Base-by-base conservation (phyloP, 306 rosid species). In the Pterocarpus macrocarpus region DNA sequence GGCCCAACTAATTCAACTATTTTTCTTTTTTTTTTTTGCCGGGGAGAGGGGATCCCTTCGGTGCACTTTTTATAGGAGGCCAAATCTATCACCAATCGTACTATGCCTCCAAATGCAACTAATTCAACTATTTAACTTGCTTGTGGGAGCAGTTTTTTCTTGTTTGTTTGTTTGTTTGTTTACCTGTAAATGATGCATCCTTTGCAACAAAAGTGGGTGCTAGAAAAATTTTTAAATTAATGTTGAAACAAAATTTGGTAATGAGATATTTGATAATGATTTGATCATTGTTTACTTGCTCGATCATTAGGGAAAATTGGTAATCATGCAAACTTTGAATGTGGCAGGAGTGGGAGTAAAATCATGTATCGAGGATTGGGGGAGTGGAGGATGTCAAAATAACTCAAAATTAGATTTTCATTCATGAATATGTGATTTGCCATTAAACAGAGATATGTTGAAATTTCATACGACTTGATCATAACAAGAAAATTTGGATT, bases 1-100 rank as follows among this genome's bases (percentile, higher is more conserved):
- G 69, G 57, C 44, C 53, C 67, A 63, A 80, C 83, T 36, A 35
- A 39, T 61, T 44, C 79, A 71, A 80, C 78, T 71, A 71, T 57
- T 78, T 1, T n/a, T n/a, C n/a, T n/a, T n/a, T n/a, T n/a, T n/a
- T n/a, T n/a, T n/a, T n/a, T n/a, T n/a, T n/a, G n/a, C n/a, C n/a
- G n/a, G n/a, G n/a, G n/a, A n/a, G n/a, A n/a, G n/a, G n/a, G n/a
- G n/a, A n/a, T n/a, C n/a, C n/a, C n/a, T n/a, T n/a, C n/a, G n/a
- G n/a, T n/a, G n/a, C n/a, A n/a, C n/a, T n/a, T n/a, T n/a, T n/a
- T n/a, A n/a, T n/a, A n/a, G n/a, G n/a, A n/a, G n/a, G n/a, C n/a
- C n/a, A n/a, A n/a, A n/a, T n/a, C n/a, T n/a, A n/a, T n/a, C n/a
- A n/a, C n/a, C n/a, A n/a, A n/a, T n/a, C n/a, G n/a, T n/a, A n/a